Base-by-base conservation (phyloP, 345 rosid species). In the Aegle marmelos region DNA sequence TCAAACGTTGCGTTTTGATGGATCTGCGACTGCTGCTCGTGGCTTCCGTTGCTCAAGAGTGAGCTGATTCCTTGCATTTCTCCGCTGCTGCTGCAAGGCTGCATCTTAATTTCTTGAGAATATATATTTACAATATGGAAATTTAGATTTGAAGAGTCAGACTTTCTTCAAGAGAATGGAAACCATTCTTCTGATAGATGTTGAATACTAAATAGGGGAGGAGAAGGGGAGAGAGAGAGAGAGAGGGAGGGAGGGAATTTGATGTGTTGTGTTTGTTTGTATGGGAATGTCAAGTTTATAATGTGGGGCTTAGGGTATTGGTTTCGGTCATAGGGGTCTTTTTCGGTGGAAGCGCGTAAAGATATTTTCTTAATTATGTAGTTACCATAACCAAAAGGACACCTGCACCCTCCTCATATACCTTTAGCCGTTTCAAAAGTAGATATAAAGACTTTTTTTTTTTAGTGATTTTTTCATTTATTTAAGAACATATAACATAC, bases 41-140 rank as follows among this genome's bases (percentile, higher is more conserved):
- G 75, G 79, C 28, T 25, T 34, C 31, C 73, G 39, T 70, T 74
- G 76, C 72, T 80, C 3, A 84, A 5, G 27, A 79, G 79, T 0
- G 85, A 66, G 79, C 77, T 77, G 60, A 79, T 65, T 68, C 82
- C 85, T 73, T 87, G 86, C 88, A 85, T 87, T 68, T 87, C 90
- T 80, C 86, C 79, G 34, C 87, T 76, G 24, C 87, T 75, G 34
- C 87, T 83, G 24, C 87, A 75, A 34, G 87, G 87, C 30, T 83
- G 90, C 90, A 85, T 84, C 39, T 59, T 39, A 25, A 2, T 59
- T 14, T 14, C 2, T 9, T 1, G 8, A 13, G 36, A 17, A 53
- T 3, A 45, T 2, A 17, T 48, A 22, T 27, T 30, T 25, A 22
- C 0, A 30, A 2, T 10, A 25, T 10, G 19, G 31, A 28, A 62